These are phyloP conservation scores for Hypomyces rosellus DNA, from an alignment of 2,329 filamentous ascomycete genomes.

Conservation along the genomic window DNA sequence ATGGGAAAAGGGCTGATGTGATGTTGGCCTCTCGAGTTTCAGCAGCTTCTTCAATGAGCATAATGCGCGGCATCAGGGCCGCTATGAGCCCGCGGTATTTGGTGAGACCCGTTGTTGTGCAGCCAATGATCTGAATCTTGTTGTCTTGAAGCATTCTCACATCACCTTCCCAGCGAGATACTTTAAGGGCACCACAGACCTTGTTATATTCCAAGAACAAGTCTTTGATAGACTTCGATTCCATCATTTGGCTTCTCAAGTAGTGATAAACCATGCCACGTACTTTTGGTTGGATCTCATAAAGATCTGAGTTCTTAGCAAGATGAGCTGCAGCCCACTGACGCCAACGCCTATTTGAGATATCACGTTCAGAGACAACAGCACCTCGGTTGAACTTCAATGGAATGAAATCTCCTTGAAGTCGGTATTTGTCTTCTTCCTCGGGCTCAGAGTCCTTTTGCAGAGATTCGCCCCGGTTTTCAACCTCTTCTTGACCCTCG, in stretches of 20 bases:
- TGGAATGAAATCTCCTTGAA: constrained; percentile 1
- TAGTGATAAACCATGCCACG: constrained; percentile 62
- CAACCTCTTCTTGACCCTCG: not conserved
- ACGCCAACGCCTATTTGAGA: constrained; percentile 9
- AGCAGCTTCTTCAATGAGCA: constrained; percentile 75
- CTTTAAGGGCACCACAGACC: constrained; percentile 46
- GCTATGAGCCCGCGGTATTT: constrained; percentile 71
- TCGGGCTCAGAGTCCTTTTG: not conserved
- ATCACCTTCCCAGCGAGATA: constrained; percentile 54
- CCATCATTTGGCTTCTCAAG: constrained; percentile 52
- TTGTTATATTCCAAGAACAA: constrained; percentile 44
- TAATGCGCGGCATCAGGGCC: constrained; percentile 57
- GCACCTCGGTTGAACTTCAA: not conserved
- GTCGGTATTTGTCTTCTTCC: not conserved
- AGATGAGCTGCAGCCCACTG: constrained; percentile 14
- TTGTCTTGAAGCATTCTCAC: constrained; percentile 32
- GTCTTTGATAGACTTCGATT: constrained; percentile 37
- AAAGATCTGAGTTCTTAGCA: constrained; percentile 44
- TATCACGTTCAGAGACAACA: constrained; percentile 6
- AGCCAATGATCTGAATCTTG: constrained; percentile 49
- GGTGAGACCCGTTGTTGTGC: constrained; percentile 72
- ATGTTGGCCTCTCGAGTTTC: constrained; percentile 64
- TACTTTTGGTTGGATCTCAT: constrained; percentile 45
- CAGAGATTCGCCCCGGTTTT: not conserved
- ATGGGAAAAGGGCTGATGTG: constrained; percentile 43